Percentiles rank a stretch among this genome's conserved stretches.
These are phyloP conservation scores for Ascoidea asiatica DNA, from an alignment of 805 yeast species.

Conservation along the genomic window DNA sequence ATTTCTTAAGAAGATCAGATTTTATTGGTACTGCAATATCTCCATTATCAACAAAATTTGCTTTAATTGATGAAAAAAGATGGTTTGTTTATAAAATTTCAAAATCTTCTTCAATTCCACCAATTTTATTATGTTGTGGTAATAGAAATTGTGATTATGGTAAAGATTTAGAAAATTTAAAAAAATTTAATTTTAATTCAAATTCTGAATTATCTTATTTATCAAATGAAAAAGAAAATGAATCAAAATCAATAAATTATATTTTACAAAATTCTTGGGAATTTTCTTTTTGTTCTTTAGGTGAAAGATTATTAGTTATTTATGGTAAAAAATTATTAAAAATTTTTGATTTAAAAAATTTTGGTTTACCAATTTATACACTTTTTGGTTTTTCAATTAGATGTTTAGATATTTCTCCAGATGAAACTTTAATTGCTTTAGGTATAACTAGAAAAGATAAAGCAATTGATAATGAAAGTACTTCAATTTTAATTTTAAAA, in stretches of 20 bases:
- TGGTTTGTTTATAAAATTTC: slow-evolving; percentile 64
- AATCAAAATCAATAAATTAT: slow-evolving; percentile 20
- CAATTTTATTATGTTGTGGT: slow-evolving; percentile 54
- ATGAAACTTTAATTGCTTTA: slow-evolving; percentile 55
- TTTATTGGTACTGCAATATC: slow-evolving; percentile 44
- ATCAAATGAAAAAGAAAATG: slow-evolving; percentile 4
- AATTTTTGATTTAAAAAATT: slow-evolving; percentile 40
- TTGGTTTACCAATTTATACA: slow-evolving; percentile 55
- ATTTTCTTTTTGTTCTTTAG: slow-evolving; percentile 9
- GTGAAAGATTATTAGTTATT: slow-evolving; percentile 34
- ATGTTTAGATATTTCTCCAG: slow-evolving; percentile 58
- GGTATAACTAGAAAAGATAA: slow-evolving; percentile 73
- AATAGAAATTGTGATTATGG: slow-evolving; percentile 61
- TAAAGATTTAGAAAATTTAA: slow-evolving; percentile 25
- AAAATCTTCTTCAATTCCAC: slow-evolving; percentile 32
- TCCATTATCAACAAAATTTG: slow-evolving; percentile 52
- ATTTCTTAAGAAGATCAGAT: slow-evolving; percentile 7
- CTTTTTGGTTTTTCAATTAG: slow-evolving; percentile 68
- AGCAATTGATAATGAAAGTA: slow-evolving; percentile 9
- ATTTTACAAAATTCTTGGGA: slow-evolving; percentile 10
- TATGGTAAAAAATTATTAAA: slow-evolving; percentile 61
- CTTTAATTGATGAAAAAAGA: slow-evolving; percentile 46
- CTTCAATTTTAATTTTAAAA: slow-evolving; percentile 8
- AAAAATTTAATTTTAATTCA: slow-evolving; percentile 2
- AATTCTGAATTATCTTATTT: slow-evolving; percentile 11